Base-by-base conservation (phyloP, 2,329 filamentous ascomycete species). In the Didymella segeticola region DNA sequence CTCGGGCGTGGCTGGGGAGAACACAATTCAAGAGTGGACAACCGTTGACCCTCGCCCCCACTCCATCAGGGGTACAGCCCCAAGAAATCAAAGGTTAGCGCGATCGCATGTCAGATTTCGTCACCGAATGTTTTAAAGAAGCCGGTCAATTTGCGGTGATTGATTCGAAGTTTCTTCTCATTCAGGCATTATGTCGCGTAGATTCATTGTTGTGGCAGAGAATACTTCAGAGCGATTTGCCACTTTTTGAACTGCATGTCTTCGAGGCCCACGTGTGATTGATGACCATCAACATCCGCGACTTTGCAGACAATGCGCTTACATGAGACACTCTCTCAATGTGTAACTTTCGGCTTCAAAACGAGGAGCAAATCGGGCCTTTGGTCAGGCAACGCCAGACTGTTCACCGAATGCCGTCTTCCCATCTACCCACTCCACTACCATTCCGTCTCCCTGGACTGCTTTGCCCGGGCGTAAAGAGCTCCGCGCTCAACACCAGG, bases 401-500 rank as follows among this genome's bases (percentile, higher is more conserved):
- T 14, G 15, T 43, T 63, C 55, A 63, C 23, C 60, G 47, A 52
- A 64, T 65, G 7, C 66, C 63, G 41, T 64, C 61, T 46, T 65
- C 64, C 68, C 64, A 67, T 46, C 58, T 61, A n/a, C 63, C 62
- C 11, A 61, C 60, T 10, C 58, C 57, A 43, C 55, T 61, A 23
- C 53, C 56, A 37, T 64, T 66, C 43, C 60, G 43, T 11, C 41
- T 47, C n/a, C 37, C 41, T 22, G 37, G 37, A 22, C 38, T 53
- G 23, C 53, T 53, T 29, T 55, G 37, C 33, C 59, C 62, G 4
- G 72, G 72, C 43, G 71, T 74, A 33, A 74, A 74, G 39, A 73
- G 43, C 58, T 74, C 72, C 2, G 72, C 69, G 25, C 66, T 66
- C 58, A 74, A 31, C 29, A 74, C 62, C 50, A 74, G 43, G 17